Evolutionary conservation across 495 filamentous ascomycete genomes (phyloP), one percentile per base, ranked within the genome.

Genomic region (Pseudevernia furfuracea): DNA sequence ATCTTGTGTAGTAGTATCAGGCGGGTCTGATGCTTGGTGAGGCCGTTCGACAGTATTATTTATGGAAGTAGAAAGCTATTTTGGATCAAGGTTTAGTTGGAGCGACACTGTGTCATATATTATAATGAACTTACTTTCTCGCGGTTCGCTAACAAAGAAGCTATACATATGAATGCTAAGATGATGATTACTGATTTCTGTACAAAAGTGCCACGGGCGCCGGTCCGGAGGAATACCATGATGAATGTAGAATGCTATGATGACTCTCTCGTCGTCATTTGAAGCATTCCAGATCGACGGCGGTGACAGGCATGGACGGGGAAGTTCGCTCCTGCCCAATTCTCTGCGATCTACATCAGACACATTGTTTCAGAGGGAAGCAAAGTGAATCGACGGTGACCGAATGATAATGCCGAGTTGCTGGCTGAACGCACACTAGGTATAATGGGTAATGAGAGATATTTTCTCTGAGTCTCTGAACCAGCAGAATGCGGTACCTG

Each of bases 81-180:
- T 25, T 34, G 52, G 46, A 34, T 34, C 52, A 55, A 34, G 52
- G 28, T 34, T 55, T 12, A 55, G 52, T 55, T 34, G 15, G 17
- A 55, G 52, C 14, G 28, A 32, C 8, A 34, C 52, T 55, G 30
- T 55, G 52, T 30, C 15, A 34, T 17, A 21, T 10, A 6, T 34
- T 17, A 9, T 21, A 15, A 12, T 12, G 21, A 21, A 55, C 52
- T 55, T 21, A 55, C 52, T 55, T 55, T 55, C 15, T 55, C 52
- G 28, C 52, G 52, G 52, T 55, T 55, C 6, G 52, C 52, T 55
- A 55, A 55, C 52, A 55, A 34, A 30, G 52, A 55, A 55, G 52
- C 52, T 55, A 55, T 55, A 55, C 52, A 55, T 55, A 55, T 55
- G 52, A 55, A 55, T 55, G 52, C 52, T 17, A 55, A 55, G 30